Conservation (phyloP, 345 rosid genomes). For the Pseudoturritis turrita region DNA sequence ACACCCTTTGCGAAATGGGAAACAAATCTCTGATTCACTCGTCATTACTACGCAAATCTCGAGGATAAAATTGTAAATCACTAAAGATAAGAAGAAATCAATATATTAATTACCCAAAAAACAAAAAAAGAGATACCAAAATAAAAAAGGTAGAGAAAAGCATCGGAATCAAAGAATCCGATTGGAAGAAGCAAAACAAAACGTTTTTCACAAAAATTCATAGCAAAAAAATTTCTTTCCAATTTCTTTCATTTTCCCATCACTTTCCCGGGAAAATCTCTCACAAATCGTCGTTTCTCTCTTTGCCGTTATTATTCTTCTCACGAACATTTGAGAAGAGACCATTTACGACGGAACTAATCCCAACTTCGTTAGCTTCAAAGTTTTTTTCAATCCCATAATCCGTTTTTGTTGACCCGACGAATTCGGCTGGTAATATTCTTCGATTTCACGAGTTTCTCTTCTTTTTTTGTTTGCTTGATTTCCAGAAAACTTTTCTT, state of each 20-base stretch:
- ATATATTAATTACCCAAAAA: background rate
- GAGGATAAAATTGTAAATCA: background rate
- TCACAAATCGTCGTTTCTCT: slow-evolving; percentile 14
- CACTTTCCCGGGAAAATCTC: slow-evolving; percentile 35
- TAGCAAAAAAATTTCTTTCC: background rate
- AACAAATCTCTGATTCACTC: background rate
- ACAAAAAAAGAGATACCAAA: background rate
- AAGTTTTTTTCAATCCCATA: background rate
- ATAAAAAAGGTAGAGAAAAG: background rate
- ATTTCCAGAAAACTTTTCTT: too few relatives aligned
- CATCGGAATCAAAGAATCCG: slow-evolving; percentile 24
- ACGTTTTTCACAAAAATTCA: slow-evolving; percentile 5
- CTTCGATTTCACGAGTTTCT: slow-evolving; percentile 5
- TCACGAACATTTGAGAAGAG: slow-evolving; percentile 10
- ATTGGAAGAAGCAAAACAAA: background rate
- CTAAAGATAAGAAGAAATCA: background rate
- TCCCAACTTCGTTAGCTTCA: slow-evolving; percentile 5
- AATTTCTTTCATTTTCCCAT: slow-evolving; percentile 14
- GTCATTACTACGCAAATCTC: background rate
- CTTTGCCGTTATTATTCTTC: slow-evolving; percentile 2
- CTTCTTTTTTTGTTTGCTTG: too few relatives aligned
- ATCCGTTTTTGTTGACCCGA: slow-evolving; percentile 11
- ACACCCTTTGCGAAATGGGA: background rate
- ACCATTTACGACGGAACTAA: background rate
- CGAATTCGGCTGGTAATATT: slow-evolving; percentile 16